Conservation (phyloP, 345 rosid species). For the Heritiera fomes region DNA sequence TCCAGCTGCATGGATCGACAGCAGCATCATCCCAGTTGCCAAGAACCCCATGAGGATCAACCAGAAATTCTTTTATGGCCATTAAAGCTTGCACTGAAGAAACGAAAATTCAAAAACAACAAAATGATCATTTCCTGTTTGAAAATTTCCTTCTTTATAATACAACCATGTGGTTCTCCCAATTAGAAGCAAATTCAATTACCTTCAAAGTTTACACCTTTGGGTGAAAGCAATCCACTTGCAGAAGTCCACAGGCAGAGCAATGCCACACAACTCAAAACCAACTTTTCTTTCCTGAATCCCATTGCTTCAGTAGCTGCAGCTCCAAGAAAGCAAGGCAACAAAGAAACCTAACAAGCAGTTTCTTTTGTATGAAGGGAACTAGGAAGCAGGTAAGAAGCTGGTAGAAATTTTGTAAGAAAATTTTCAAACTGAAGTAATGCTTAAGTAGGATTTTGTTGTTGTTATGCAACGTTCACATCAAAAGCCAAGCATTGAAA, state of each 20-base stretch:
- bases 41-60: conserved; percentile 71
- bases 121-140: not conserved
- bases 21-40: conserved; percentile 70
- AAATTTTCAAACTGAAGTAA: conserved; percentile 24
- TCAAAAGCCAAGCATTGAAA: conserved; percentile 19
- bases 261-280: conserved; percentile 31
- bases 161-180: not conserved
- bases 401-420: conserved; percentile 13
- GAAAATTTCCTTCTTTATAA: not conserved
- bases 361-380: conserved; percentile 23
- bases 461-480: conserved; percentile 22
- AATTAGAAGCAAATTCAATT: conserved; percentile 18
- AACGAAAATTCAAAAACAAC: not conserved
- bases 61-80: conserved; percentile 45
- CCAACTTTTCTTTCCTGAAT: conserved; percentile 31
- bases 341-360: conserved; percentile 21
- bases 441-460: conserved; percentile 29
- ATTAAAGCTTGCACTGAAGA: conserved; percentile 74
- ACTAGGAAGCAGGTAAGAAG: conserved; percentile 21
- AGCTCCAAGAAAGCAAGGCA: conserved; percentile 14
- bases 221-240: conserved; percentile 64
- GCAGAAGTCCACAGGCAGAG: conserved; percentile 46
- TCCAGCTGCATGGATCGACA: conserved; percentile 94
- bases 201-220: conserved; percentile 94
- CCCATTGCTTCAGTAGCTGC: conserved; percentile 32